These are phyloP conservation scores for Viridothelium virens DNA, from an alignment of 495 filamentous ascomycete species.

Conservation along the genomic window DNA sequence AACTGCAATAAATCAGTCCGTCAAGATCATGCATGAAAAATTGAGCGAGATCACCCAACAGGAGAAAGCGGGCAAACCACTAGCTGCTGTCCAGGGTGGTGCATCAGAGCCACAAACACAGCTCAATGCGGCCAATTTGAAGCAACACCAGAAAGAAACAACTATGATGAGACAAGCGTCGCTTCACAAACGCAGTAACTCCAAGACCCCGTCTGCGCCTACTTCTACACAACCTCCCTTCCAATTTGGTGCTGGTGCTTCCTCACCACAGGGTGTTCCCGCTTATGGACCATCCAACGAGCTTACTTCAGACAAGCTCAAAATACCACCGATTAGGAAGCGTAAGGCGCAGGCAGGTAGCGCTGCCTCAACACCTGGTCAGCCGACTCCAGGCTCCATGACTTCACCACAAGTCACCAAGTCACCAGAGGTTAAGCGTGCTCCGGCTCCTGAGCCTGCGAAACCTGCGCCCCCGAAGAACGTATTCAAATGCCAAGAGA, in stretches of 20 bases:
- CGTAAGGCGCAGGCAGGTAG: constrained; percentile 34
- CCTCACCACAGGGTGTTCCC: constrained; percentile 66
- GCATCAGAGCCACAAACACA: constrained; percentile 33
- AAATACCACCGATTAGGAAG: constrained; percentile 50
- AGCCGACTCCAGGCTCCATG: constrained; percentile 25
- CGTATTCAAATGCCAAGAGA: constrained; percentile 41
- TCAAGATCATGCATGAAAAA: not conserved
- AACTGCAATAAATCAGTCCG: not conserved
- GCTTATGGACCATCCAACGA: constrained; percentile 40
- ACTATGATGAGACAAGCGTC: not conserved
- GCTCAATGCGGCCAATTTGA: constrained; percentile 58
- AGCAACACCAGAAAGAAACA: constrained; percentile 10
- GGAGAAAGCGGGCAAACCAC: not conserved
- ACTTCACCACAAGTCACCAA: constrained; percentile 31
- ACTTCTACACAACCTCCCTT: constrained; percentile 58
- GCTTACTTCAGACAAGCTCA: constrained; percentile 45
- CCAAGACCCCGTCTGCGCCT: constrained; percentile 52
- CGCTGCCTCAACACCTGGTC: constrained; percentile 26
- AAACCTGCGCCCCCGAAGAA: constrained; percentile 36
- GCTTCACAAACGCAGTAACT: constrained; percentile 21
- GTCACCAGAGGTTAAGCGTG: constrained; percentile 15
- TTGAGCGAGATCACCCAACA: not conserved
- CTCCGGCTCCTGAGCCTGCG: constrained; percentile 7
- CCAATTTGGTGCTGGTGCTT: constrained; percentile 55
- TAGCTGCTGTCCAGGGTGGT: not conserved